These are phyloP conservation scores for Musa balbisiana DNA, from an alignment of 202 grass and related monocot species.

Conservation along the genomic window DNA sequence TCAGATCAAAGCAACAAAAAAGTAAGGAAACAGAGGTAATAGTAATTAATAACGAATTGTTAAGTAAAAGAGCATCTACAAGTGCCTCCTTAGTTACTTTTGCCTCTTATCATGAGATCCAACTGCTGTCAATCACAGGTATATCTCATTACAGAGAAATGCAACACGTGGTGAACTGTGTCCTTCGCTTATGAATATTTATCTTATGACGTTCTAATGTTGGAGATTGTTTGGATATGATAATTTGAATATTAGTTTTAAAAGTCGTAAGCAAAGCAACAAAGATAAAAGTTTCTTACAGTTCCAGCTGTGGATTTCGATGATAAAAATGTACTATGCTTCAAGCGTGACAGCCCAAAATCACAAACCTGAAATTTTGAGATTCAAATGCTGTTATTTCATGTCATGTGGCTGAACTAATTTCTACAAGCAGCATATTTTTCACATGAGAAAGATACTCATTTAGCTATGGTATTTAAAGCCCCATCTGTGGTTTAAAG, in stretches of 20 bases:
- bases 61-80: not conserved
- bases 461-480: not conserved
- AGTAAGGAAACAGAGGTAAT: not conserved
- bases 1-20: constrained; percentile 26
- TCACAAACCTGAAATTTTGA: constrained; percentile 68
- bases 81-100: not conserved
- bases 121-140: not conserved
- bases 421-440: not conserved
- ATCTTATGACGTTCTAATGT: not conserved
- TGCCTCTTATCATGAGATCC: not conserved
- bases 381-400: not conserved
- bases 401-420: not conserved
- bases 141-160: not conserved
- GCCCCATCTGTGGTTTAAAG: not conserved
- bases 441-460: not conserved
- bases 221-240: not conserved
- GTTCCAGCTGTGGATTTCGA: constrained; percentile 99
- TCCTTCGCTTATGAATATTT: not conserved
- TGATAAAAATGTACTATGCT: constrained; percentile 96
- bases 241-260: not conserved
- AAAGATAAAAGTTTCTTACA: constrained; percentile 31
- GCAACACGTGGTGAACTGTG: not conserved
- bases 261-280: constrained; percentile 4
- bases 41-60: not conserved
- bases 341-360: constrained; percentile 98